phyloP scores from a whole-genome alignment of 2,329 filamentous ascomycete genomes.

The Calonectria hawksworthii region DNA sequence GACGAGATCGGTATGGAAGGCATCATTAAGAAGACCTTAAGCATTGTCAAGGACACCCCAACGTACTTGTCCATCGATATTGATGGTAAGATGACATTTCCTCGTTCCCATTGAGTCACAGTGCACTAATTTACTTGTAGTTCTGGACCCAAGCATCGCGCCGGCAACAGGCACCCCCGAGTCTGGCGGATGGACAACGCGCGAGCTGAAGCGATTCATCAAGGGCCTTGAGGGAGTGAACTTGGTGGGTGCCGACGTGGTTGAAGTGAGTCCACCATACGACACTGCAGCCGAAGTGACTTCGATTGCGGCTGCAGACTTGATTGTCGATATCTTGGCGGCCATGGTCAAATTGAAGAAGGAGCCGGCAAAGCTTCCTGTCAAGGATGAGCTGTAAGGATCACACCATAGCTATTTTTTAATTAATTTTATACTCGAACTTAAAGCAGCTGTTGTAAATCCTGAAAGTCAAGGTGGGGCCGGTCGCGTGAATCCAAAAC shows the following conservation, averaged over 20 bases:
- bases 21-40: neutral
- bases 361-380: neutral
- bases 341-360: neutral
- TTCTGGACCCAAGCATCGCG: conserved; percentile 12
- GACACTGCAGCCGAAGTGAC: neutral
- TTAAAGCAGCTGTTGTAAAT: neutral
- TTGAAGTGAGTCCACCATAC: conserved; percentile 7
- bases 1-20: neutral
- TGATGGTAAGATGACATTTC: neutral
- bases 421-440: neutral
- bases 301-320: neutral
- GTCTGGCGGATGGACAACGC: conserved; percentile 16
- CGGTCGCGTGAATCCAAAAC: too few relatives aligned
- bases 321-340: neutral
- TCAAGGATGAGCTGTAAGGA: neutral
- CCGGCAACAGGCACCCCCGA: conserved; percentile 14
- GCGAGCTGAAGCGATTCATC: conserved; percentile 19
- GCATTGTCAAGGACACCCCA: conserved; percentile 1
- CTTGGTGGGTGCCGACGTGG: conserved; percentile 16
- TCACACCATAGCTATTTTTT: neutral
- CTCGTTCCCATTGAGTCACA: too few relatives aligned
- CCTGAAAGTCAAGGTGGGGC: too few relatives aligned
- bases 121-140: neutral
- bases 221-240: conserved; percentile 7
- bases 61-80: conserved; percentile 19